Conservation (phyloP, 306 rosid species). For the Prosopis cineraria region DNA sequence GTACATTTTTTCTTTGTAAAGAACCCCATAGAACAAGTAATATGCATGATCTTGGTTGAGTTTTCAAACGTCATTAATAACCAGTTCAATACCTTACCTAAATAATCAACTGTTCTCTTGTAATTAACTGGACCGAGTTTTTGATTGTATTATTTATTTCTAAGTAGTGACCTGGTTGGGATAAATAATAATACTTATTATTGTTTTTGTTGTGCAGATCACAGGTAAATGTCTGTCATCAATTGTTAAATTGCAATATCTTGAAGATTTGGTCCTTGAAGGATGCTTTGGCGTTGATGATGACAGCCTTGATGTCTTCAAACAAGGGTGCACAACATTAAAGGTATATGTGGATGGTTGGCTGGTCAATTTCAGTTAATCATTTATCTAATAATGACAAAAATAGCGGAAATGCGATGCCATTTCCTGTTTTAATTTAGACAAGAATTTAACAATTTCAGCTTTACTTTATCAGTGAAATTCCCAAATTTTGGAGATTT, state of each 20-base stretch:
- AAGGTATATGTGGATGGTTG: slow-evolving; percentile 60
- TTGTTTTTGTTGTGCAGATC: slow-evolving; percentile 57
- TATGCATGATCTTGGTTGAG: not conserved
- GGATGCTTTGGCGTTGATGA: slow-evolving; percentile 90
- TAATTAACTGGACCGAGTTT: slow-evolving; percentile 23
- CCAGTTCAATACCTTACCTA: not conserved
- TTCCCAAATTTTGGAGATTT: not conserved
- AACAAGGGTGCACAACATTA: slow-evolving; percentile 70
- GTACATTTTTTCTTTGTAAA: not conserved
- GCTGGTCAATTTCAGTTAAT: slow-evolving; percentile 21
- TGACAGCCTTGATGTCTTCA: slow-evolving; percentile 59
- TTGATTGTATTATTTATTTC: slow-evolving; percentile 11
- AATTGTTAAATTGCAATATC: slow-evolving; percentile 66
- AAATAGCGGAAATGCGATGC: not conserved
- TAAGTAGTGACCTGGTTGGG: slow-evolving; percentile 19
- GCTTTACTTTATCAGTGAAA: not conserved
- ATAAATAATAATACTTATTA: not conserved
- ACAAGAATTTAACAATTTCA: not conserved
- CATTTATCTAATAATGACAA: not conserved
- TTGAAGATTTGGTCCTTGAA: slow-evolving; percentile 86
- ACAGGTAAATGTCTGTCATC: slow-evolving; percentile 81
- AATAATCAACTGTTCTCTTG: not conserved
- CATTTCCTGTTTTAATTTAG: not conserved
- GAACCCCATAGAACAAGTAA: not conserved
- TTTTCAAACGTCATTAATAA: not conserved